These are phyloP conservation scores for Hawksworthiomyces lignivorus DNA, from an alignment of 2,329 filamentous ascomycete genomes.

Conservation along the genomic window DNA sequence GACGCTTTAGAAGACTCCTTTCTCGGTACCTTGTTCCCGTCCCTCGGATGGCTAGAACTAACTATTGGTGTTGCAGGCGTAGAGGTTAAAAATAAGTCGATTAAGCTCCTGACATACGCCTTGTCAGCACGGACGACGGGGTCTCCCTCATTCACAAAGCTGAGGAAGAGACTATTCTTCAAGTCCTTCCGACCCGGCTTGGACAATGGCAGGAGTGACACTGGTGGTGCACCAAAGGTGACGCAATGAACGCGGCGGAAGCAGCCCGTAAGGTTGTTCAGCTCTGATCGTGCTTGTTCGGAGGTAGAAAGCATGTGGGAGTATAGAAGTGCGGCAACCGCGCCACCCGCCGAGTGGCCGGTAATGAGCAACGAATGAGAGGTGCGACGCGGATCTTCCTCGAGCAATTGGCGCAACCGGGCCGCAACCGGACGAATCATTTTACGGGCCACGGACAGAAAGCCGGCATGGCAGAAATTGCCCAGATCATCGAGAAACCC, in stretches of 20 bases:
- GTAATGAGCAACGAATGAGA: constrained; percentile 71
- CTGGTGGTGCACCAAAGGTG: constrained; percentile 76
- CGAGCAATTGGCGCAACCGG: constrained; percentile 59
- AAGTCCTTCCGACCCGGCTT: constrained; percentile 44
- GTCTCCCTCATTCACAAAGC: constrained; percentile 81
- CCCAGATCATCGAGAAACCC: constrained; percentile 70
- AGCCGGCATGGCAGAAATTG: constrained; percentile 76
- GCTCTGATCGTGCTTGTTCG: constrained; percentile 51
- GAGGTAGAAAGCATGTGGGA: constrained; percentile 66
- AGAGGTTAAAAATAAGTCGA: constrained; percentile 62
- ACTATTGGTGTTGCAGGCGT: constrained; percentile 39
- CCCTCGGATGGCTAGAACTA: no score
- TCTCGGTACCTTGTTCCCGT: constrained; percentile 7
- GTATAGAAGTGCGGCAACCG: constrained; percentile 72
- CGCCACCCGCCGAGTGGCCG: constrained; percentile 79
- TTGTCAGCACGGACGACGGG: constrained; percentile 71
- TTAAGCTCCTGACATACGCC: constrained; percentile 62
- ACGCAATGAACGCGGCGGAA: constrained; percentile 79
- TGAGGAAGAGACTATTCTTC: constrained; percentile 65
- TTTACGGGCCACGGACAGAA: constrained; percentile 64
- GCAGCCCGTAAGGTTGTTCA: constrained; percentile 58
- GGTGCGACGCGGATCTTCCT: constrained; percentile 61
- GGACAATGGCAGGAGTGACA: constrained; percentile 61
- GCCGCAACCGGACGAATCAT: constrained; percentile 69
- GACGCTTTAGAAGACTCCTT: constrained; percentile 12